phyloP scores from a whole-genome alignment of 116 monocot genomes.

The Trichopus zeylanicus region DNA sequence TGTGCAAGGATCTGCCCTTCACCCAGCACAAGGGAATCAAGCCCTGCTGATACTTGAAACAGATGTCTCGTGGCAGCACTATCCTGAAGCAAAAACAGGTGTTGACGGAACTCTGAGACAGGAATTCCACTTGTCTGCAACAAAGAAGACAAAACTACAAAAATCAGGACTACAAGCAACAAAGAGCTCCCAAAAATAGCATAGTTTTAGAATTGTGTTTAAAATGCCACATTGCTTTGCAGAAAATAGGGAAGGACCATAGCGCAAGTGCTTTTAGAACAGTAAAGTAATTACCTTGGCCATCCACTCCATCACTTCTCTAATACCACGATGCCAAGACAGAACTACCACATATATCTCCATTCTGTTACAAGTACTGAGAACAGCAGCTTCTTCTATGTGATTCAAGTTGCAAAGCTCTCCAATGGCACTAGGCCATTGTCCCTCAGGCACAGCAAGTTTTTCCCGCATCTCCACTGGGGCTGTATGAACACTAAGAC shows the following conservation, averaged over 20 bases:
- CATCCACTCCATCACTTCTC: slow-evolving; percentile 97
- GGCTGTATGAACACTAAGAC: slow-evolving; percentile 90
- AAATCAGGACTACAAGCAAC: too few relatives aligned
- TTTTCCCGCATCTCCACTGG: slow-evolving; percentile 99
- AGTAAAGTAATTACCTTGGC: slow-evolving; percentile 53
- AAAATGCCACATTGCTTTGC: background rate
- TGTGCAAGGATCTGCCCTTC: slow-evolving; percentile 93
- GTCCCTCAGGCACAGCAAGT: slow-evolving; percentile 93
- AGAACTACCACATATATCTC: slow-evolving; percentile 95
- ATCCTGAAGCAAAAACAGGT: slow-evolving; percentile 85
- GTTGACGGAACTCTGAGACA: slow-evolving; percentile 72
- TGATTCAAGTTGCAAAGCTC: slow-evolving; percentile 88
- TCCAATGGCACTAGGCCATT: slow-evolving; percentile 75
- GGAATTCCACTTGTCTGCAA: slow-evolving; percentile 90
- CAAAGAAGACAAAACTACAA: too few relatives aligned
- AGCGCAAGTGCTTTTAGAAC: background rate
- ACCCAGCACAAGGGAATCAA: slow-evolving; percentile 91
- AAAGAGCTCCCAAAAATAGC: too few relatives aligned
- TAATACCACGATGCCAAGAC: slow-evolving; percentile 92
- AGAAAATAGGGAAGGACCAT: background rate
- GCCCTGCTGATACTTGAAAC: slow-evolving; percentile 91
- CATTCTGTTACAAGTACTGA: slow-evolving; percentile 99
- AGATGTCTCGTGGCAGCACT: slow-evolving; percentile 86
- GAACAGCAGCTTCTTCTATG: slow-evolving; percentile 99
- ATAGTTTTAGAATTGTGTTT: background rate